Evolutionary conservation across 108 stramenopile genomes (phyloP).

Genomic region (Cylindrotheca closterium): DNA sequence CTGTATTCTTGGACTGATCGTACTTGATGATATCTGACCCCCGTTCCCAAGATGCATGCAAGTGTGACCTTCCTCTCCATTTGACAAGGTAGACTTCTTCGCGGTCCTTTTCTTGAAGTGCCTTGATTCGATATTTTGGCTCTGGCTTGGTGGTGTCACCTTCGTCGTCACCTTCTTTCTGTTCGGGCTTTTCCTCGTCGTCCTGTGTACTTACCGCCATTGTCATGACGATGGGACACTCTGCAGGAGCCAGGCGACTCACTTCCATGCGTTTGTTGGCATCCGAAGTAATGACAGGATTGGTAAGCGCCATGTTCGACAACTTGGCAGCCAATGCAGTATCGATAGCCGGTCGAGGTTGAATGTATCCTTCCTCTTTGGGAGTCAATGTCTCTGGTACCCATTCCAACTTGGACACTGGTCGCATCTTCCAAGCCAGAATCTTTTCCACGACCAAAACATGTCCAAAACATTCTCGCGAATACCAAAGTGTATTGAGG

Average conservation of each 20-base stretch:
- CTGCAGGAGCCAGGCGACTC: slow-evolving; percentile 56
- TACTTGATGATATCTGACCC: slow-evolving; percentile 62
- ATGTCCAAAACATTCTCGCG: slow-evolving; percentile 66
- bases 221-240: slow-evolving; percentile 67
- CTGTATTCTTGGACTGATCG: slow-evolving; percentile 68
- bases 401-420: slow-evolving; percentile 49
- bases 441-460: slow-evolving; percentile 85
- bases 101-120: slow-evolving; percentile 19
- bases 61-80: slow-evolving; percentile 80
- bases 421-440: slow-evolving; percentile 71
- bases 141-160: not conserved
- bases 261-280: slow-evolving; percentile 71
- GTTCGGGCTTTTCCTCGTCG: not conserved
- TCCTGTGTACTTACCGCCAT: slow-evolving; percentile 41
- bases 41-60: slow-evolving; percentile 85
- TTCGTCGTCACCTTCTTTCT: not conserved
- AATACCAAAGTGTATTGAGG: slow-evolving; percentile 77
- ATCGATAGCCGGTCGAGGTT: slow-evolving; percentile 14
- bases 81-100: slow-evolving; percentile 85
- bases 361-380: not conserved
- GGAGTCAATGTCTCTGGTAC: slow-evolving; percentile 6
- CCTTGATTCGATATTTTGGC: not conserved
- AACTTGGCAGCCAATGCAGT: slow-evolving; percentile 46
- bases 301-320: slow-evolving; percentile 43
- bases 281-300: slow-evolving; percentile 43